Evolutionary conservation across 345 rosid species (phyloP), one percentile per base, ranked within the genome.

Genomic region (Populus euphratica): DNA sequence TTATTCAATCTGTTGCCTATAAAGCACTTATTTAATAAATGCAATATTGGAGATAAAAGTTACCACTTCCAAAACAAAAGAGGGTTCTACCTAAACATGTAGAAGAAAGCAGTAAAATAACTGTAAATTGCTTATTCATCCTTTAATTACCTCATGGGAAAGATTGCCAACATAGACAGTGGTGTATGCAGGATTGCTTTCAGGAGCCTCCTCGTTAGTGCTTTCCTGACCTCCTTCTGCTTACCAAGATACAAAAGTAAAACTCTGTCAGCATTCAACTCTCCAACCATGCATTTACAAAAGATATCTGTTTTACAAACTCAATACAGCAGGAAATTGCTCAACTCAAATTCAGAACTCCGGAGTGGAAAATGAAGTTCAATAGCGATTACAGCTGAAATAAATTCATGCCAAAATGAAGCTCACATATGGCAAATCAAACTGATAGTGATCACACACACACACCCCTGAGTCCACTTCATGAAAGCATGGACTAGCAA

Each of bases 91-190:
- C 36, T n/a, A 63, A 16, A 43, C 35, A 39, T 35, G 36, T 38
- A 44, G 31, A 27, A 69, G 31, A 27, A 69, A 77, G 2, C 33
- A 33, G 44, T 61, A 29, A n/a, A 29, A 70, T 25, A 67, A 43
- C 20, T 44, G 36, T 43, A 31, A 38, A 18, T 77, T 43, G 49
- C 49, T 64, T 27, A 23, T 71, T 23, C 49, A 63, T 66, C 68
- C 47, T 35, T 49, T 21, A 36, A 52, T 80, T 79, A 74, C 99
- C 96, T 93, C 94, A 5, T 94, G 92, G 70, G 97, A 93, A 76
- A 96, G 93, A 85, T 93, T 96, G 74, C 99, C 99, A 71, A 93
- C 97, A 79, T 93, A 96, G 49, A 96, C 99, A 83, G 99, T 96
- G 38, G 98, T 96, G 77, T 86, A 93, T 77, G 89, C 96, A 70